A percentile compares a stretch with the other conserved stretches of the same genome.
Conservation (phyloP, 345 rosid species). For the Salix brachista region DNA sequence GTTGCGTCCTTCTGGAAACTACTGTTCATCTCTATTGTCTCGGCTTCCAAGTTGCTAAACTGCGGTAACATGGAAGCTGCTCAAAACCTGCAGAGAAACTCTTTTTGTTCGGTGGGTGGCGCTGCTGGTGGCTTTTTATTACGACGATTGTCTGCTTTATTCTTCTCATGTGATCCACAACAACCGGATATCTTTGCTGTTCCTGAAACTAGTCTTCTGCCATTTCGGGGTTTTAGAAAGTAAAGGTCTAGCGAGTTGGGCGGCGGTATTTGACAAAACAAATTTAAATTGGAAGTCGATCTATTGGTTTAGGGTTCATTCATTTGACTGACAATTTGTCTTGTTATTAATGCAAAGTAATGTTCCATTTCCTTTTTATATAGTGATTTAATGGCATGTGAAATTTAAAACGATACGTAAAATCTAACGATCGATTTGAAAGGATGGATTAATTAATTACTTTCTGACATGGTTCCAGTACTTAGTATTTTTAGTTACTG, state of each 20-base stretch:
- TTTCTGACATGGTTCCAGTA: too few species aligned
- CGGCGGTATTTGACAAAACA: background rate
- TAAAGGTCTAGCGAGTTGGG: background rate
- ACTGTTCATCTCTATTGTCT: background rate
- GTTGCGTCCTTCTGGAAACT: background rate
- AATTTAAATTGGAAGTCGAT: background rate
- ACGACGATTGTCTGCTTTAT: background rate
- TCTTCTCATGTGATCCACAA: background rate
- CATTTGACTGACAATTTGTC: background rate
- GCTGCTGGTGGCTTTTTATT: background rate
- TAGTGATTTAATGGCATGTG: background rate
- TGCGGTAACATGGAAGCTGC: background rate
- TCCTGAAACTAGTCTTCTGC: background rate
- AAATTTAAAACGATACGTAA: background rate
- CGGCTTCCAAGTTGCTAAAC: background rate
- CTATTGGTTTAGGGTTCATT: background rate
- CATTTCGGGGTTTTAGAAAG: background rate
- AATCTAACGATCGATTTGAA: background rate
- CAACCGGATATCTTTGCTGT: background rate
- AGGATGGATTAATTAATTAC: too few species aligned
- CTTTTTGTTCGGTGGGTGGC: background rate
- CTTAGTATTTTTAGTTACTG: too few species aligned
- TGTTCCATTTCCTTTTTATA: background rate
- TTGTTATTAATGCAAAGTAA: background rate
- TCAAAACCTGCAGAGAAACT: background rate